Evolutionary conservation across 805 yeast genomes (phyloP).

Genomic region (Candida mattraensis): DNA sequence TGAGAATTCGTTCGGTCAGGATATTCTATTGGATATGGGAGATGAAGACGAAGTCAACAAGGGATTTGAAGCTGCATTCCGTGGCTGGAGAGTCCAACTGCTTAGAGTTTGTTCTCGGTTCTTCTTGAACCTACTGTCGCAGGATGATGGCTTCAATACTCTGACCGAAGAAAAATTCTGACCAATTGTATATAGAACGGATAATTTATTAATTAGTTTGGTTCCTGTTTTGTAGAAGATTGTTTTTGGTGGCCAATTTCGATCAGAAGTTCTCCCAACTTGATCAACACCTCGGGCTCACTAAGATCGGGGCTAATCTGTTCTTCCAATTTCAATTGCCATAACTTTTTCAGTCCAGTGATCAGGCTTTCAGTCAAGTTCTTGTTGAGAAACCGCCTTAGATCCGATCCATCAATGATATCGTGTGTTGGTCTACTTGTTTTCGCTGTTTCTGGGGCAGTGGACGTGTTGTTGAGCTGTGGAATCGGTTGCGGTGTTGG

Average conservation of each 20-base stretch:
- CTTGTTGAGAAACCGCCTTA: slow-evolving; percentile 49
- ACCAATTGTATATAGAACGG: slow-evolving; percentile 8
- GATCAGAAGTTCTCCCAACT: slow-evolving; percentile 22
- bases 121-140: slow-evolving; percentile 64
- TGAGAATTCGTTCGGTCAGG: slow-evolving; percentile 20
- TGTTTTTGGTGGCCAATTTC: slow-evolving; percentile 15
- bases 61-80: slow-evolving; percentile 57
- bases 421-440: slow-evolving; percentile 32
- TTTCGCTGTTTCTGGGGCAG: slow-evolving; percentile 9
- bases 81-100: slow-evolving; percentile 91
- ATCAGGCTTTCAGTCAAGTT: slow-evolving; percentile 46
- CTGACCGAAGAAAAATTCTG: slow-evolving; percentile 43
- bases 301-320: slow-evolving; percentile 7
- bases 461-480: slow-evolving; percentile 18
- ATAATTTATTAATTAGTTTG: slow-evolving; percentile 10
- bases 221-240: too few relatives aligned
- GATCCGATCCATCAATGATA: slow-evolving; percentile 53
- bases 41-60: slow-evolving; percentile 41
- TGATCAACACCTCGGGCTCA: slow-evolving; percentile 20
- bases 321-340: slow-evolving; percentile 25
- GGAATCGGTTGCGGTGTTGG: slow-evolving; percentile 28
- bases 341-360: slow-evolving; percentile 39
- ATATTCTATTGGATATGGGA: slow-evolving; percentile 28
- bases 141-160: slow-evolving; percentile 44
- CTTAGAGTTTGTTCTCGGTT: slow-evolving; percentile 79